phyloP scores from a whole-genome alignment of 2,329 filamentous ascomycete genomes.

The Aaosphaeria pasadenensis region DNA sequence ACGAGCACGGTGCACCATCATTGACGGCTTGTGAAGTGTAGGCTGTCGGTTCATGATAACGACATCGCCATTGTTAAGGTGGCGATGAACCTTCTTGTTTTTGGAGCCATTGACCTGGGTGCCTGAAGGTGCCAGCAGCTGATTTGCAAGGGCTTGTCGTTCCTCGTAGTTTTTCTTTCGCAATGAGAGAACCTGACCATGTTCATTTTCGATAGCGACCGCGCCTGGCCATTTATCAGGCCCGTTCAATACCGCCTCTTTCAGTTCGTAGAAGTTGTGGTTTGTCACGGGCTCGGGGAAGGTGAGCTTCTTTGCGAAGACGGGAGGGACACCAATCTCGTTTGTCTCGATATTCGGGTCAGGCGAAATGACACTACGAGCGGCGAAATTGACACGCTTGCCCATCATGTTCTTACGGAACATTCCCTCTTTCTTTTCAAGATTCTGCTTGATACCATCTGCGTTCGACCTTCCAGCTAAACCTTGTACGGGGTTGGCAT shows the following conservation, averaged over 20 bases:
- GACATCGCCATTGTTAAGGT: constrained; percentile 93
- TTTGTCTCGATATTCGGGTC: constrained; percentile 99
- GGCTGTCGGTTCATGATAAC: constrained; percentile 99
- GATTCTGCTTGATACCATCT: constrained; percentile 93
- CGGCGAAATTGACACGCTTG: constrained; percentile 98
- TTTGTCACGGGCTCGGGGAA: constrained; percentile 97
- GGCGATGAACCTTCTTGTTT: constrained; percentile 95
- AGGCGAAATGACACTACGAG: constrained; percentile 94
- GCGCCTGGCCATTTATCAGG: constrained; percentile 92
- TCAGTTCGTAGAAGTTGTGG: constrained; percentile 94
- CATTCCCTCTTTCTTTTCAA: constrained; percentile 98
- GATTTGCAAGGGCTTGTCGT: constrained; percentile 83
- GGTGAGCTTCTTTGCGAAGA: constrained; percentile 93
- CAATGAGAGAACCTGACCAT: constrained; percentile 84
- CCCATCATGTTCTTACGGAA: constrained; percentile 99
- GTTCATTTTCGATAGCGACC: constrained; percentile 91
- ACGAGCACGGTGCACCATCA: constrained; percentile 94
- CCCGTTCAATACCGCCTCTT: constrained; percentile 94
- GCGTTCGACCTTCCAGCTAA: constrained; percentile 74
- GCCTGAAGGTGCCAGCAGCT: constrained; percentile 81
- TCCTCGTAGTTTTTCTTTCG: constrained; percentile 86
- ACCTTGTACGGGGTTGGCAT: constrained; percentile 79
- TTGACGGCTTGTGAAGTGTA: constrained; percentile 96
- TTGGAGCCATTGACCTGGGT: constrained; percentile 70
- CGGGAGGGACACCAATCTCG: constrained; percentile 96